A percentile compares a stretch with the other conserved stretches of the same genome.
phyloP scores from a whole-genome alignment of 768 basidiomycete genomes.

The Boletus vermiculosoides region DNA sequence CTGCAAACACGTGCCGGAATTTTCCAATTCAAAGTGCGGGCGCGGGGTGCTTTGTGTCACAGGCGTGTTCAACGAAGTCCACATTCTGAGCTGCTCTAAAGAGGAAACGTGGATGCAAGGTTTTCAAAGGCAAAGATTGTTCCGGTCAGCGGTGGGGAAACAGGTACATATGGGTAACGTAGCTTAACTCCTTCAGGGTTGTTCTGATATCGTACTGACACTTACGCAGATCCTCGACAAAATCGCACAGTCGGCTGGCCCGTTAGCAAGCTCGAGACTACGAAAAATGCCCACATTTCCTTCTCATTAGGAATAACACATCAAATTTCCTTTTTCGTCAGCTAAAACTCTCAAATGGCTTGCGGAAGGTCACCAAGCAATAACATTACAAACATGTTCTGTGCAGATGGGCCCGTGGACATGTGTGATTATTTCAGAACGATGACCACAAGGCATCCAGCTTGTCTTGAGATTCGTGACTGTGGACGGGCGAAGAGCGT shows the following conservation, averaged over 20 bases:
- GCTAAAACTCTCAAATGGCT: not conserved
- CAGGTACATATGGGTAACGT: constrained; percentile 20
- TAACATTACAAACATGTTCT: not conserved
- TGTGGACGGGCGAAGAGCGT: not conserved
- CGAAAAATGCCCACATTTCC: not conserved
- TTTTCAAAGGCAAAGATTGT: constrained; percentile 1
- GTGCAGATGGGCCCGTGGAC: not conserved
- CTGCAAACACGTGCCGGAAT: not conserved
- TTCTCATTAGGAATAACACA: not conserved
- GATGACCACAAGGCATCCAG: constrained; percentile 13
- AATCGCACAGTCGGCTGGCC: not conserved
- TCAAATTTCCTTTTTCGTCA: not conserved
- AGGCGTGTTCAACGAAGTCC: not conserved
- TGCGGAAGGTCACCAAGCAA: not conserved
- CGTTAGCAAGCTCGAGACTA: not conserved
- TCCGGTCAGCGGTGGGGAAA: not conserved
- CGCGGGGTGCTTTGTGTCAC: not conserved
- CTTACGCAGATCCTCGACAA: constrained; percentile 18
- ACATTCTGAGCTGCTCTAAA: not conserved
- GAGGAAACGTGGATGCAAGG: not conserved
- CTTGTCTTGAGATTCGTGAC: not conserved
- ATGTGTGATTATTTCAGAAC: constrained; percentile 5
- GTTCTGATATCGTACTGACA: constrained; percentile 22
- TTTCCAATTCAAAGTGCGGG: not conserved
- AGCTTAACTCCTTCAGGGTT: constrained; percentile 36